Conservation (phyloP, 257 asterid genomes). For the Solanum chiquidenum region DNA sequence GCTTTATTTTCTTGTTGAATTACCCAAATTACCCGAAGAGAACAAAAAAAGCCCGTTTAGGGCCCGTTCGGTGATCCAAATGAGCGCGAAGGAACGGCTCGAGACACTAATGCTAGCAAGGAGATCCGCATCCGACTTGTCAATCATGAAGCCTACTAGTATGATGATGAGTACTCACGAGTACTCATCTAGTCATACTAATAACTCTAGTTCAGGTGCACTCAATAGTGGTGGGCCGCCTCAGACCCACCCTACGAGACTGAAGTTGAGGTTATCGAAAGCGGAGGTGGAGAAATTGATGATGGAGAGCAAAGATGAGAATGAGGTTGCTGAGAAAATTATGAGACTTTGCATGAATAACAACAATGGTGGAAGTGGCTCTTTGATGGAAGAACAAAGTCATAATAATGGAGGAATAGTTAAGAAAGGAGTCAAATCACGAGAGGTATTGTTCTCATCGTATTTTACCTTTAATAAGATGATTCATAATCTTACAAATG, state of each 20-base stretch:
- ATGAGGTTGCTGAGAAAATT: slow-evolving; percentile 60
- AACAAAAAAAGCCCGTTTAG: slow-evolving; percentile 21
- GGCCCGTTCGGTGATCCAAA: slow-evolving; percentile 73
- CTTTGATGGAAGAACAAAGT: not conserved
- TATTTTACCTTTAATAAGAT: too few relatives aligned
- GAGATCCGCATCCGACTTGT: slow-evolving; percentile 65
- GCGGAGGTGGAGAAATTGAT: slow-evolving; percentile 69
- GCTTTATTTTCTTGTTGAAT: slow-evolving; percentile 65
- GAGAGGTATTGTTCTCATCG: slow-evolving; percentile 38
- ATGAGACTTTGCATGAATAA: slow-evolving; percentile 33
- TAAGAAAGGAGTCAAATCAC: slow-evolving; percentile 25
- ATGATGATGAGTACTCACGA: slow-evolving; percentile 11
- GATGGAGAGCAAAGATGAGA: slow-evolving; percentile 48
- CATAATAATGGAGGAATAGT: not conserved
- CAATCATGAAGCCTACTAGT: slow-evolving; percentile 43
- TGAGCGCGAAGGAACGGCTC: slow-evolving; percentile 89
- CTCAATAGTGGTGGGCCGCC: not conserved
- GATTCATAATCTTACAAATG: too few relatives aligned
- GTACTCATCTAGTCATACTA: not conserved
- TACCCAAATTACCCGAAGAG: slow-evolving; percentile 50
- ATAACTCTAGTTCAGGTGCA: not conserved
- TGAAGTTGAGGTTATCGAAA: slow-evolving; percentile 61
- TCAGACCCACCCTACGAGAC: slow-evolving; percentile 14
- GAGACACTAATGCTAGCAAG: slow-evolving; percentile 78
- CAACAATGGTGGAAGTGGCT: not conserved